Evolutionary conservation across 2,329 filamentous ascomycete species (phyloP), one percentile per base, ranked within the genome.

Genomic region (Phymatotrichopsis omnivora): DNA sequence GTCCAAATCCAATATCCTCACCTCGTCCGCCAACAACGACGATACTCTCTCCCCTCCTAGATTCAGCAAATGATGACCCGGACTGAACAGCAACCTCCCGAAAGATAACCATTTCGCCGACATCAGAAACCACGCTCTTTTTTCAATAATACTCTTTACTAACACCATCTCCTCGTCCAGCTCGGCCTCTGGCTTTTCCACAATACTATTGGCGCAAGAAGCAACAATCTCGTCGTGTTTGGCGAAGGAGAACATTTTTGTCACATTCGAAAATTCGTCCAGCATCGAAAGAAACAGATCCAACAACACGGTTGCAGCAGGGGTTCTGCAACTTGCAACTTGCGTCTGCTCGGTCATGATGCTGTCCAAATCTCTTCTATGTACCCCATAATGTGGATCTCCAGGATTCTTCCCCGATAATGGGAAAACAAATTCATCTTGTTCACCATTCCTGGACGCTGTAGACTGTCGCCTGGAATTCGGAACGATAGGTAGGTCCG

Each of bases 51-150:
- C 31, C 14, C 14, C 38, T 45, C n/a, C n/a, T 16, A 56, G 14
- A 6, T 38, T 32, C 28, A 56, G 45, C 28, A 56, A 35, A 38
- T 56, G 50, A 37, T 56, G 54, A 4, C 52, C 52, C 10, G 54
- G 54, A 8, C 47, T 53, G 29, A 56, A 56, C 22, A 56, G 33
- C 11, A 56, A 42, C 17, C 54, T 49, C 11, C 53, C 54, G 19
- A 55, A 56, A 17, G 51, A 55, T 23, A 55, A 17, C 54, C 54
- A 56, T 33, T 55, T 56, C 36, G 49, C 40, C 0, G 54, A 47
- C 33, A 47, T 53, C 19, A 53, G 27, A 37, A 53, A 55, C 52
- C 54, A 56, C 29, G 29, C 16, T 7, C 40, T 30, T 24, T 45
- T 45, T 41, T 53, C 45, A 7, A 54, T 23, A 12, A 43, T 39